Percentiles rank a stretch among this genome's conserved stretches.
phyloP scores from a whole-genome alignment of 345 rosid species.

The Cardiospermum halicacabum region DNA sequence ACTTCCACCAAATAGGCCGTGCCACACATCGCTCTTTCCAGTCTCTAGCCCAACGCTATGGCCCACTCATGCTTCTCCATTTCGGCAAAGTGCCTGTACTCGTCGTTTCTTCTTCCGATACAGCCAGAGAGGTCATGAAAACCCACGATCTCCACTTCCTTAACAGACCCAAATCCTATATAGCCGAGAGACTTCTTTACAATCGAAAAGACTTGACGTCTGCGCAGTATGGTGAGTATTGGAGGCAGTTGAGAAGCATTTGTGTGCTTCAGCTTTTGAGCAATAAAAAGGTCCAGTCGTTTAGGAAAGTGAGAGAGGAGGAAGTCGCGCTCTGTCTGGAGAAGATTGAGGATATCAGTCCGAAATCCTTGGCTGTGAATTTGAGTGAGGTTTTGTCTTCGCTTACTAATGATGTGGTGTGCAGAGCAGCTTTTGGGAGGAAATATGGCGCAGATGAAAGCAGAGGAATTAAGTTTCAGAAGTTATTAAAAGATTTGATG shows the following conservation, averaged over 20 bases:
- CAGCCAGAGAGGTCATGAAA: constrained; percentile 43
- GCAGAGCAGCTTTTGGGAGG: constrained; percentile 47
- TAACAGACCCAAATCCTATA: constrained; percentile 30
- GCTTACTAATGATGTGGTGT: constrained; percentile 35
- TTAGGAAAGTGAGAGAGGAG: constrained; percentile 34
- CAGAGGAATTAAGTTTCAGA: constrained; percentile 27
- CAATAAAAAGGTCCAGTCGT: constrained; percentile 42
- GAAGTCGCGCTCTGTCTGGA: constrained; percentile 29
- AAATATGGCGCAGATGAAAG: constrained; percentile 33
- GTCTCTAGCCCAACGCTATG: neutral
- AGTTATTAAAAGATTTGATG: constrained; percentile 19
- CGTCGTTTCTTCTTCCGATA: constrained; percentile 49
- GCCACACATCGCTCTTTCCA: constrained; percentile 44
- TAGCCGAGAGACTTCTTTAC: constrained; percentile 26
- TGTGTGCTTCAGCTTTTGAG: constrained; percentile 45
- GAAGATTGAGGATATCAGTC: constrained; percentile 19
- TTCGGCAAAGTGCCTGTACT: constrained; percentile 41
- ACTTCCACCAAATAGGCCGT: constrained; percentile 49
- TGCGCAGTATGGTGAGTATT: constrained; percentile 62
- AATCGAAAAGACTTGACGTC: constrained; percentile 28
- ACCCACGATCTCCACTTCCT: constrained; percentile 52
- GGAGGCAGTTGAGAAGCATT: constrained; percentile 60
- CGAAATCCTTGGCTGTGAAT: constrained; percentile 23
- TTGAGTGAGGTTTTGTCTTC: constrained; percentile 27
- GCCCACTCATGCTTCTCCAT: constrained; percentile 52